A percentile compares a stretch with the other conserved stretches of the same genome.
phyloP scores from a whole-genome alignment of 257 asterid species.

The Vinca minor region DNA sequence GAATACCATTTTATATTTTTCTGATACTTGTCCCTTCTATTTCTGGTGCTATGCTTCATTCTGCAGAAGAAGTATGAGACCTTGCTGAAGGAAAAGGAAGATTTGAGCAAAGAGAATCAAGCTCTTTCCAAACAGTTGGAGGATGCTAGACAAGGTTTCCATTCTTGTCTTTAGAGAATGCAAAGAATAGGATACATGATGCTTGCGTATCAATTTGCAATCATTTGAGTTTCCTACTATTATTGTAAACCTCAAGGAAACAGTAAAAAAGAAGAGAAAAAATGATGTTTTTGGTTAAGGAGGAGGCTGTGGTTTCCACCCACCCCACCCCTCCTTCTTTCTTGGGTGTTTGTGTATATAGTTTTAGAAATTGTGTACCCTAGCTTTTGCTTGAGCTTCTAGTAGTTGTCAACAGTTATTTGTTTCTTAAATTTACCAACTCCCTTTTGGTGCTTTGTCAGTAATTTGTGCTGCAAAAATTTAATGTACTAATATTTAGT shows the following conservation, averaged over 20 bases:
- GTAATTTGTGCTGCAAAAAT: neutral
- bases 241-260: too few species aligned
- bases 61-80: constrained; percentile 42
- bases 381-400: neutral
- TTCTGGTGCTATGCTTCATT: neutral
- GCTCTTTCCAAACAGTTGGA: constrained; percentile 61
- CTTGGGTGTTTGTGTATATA: too few species aligned
- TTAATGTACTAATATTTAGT: neutral
- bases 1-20: neutral
- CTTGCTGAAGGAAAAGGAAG: constrained; percentile 61
- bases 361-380: neutral
- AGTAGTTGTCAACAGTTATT: neutral
- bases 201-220: neutral
- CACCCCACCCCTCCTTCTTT: too few species aligned
- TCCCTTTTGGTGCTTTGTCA: neutral
- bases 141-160: constrained; percentile 50
- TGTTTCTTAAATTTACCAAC: neutral
- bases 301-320: too few species aligned
- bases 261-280: too few species aligned
- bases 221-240: neutral
- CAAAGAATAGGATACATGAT: neutral
- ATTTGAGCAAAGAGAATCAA: constrained; percentile 45
- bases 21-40: neutral
- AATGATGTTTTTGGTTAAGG: too few species aligned
- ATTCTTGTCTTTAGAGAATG: neutral